phyloP scores from a whole-genome alignment of 768 basidiomycete species.

The Phallus indusiatus region DNA sequence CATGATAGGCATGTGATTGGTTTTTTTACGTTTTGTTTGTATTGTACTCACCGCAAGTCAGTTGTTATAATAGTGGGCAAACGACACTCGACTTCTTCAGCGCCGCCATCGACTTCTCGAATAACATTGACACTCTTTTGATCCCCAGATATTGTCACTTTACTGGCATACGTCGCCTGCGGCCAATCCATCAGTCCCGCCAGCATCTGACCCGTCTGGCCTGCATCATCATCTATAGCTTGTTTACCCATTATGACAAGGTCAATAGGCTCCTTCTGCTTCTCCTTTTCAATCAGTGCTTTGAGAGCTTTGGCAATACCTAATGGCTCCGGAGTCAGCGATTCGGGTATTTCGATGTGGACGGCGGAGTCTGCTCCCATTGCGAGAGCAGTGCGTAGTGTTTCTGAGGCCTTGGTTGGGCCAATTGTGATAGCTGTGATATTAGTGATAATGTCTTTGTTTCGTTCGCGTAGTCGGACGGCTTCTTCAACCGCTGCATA shows the following conservation, averaged over 20 bases:
- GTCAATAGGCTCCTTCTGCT: slow-evolving; percentile 52
- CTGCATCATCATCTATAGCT: slow-evolving; percentile 94
- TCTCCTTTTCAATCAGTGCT: slow-evolving; percentile 58
- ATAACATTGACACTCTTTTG: slow-evolving; percentile 62
- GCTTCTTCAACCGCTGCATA: slow-evolving; percentile 89
- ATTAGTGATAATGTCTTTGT: slow-evolving; percentile 66
- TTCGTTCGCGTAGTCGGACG: slow-evolving; percentile 80
- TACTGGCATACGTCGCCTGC: slow-evolving; percentile 93
- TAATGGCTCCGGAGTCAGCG: slow-evolving; percentile 74
- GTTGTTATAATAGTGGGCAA: slow-evolving; percentile 87
- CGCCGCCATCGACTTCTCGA: slow-evolving; percentile 91
- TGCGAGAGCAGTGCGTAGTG: slow-evolving; percentile 89
- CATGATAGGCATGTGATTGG: not conserved
- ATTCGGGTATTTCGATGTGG: slow-evolving; percentile 80
- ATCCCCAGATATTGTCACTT: slow-evolving; percentile 58
- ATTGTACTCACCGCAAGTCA: slow-evolving; percentile 67
- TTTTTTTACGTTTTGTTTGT: not conserved
- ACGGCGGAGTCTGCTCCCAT: slow-evolving; percentile 95
- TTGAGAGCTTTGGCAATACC: slow-evolving; percentile 80
- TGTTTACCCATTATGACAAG: slow-evolving; percentile 96
- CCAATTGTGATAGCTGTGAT: slow-evolving; percentile 95
- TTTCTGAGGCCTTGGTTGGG: slow-evolving; percentile 80
- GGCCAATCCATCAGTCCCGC: slow-evolving; percentile 87
- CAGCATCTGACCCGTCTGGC: slow-evolving; percentile 95
- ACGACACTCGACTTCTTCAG: slow-evolving; percentile 69